These are phyloP conservation scores for Mycena kentingensis DNA, from an alignment of 768 basidiomycete genomes.

Conservation along the genomic window DNA sequence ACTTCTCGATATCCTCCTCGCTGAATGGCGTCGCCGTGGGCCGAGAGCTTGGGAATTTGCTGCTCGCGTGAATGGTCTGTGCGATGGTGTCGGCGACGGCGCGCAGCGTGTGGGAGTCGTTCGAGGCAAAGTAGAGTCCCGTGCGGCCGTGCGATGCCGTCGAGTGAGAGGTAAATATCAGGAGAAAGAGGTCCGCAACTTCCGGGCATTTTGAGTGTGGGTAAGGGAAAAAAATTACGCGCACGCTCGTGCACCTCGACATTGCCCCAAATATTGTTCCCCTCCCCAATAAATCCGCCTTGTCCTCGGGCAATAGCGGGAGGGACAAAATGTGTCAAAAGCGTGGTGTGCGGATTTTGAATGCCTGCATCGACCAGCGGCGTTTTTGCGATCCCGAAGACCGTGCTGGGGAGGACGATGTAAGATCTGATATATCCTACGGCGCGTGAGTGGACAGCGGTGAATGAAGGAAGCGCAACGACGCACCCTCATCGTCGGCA, in stretches of 20 bases:
- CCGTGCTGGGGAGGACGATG: slow-evolving; percentile 30
- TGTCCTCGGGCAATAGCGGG: slow-evolving; percentile 9
- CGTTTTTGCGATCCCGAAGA: slow-evolving; percentile 22
- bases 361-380: slow-evolving; percentile 13
- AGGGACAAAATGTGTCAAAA: background rate
- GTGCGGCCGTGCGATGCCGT: slow-evolving; percentile 22
- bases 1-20: slow-evolving; percentile 21
- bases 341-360: slow-evolving; percentile 23
- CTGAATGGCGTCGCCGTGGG: slow-evolving; percentile 19
- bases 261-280: slow-evolving; percentile 13
- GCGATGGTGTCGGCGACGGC: slow-evolving; percentile 20
- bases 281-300: slow-evolving; percentile 14
- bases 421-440: slow-evolving; percentile 33
- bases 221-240: background rate
- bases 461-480: background rate
- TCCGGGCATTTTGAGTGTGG: background rate
- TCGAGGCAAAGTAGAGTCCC: slow-evolving; percentile 30
- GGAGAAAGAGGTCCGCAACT: slow-evolving; percentile 25
- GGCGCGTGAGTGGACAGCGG: background rate
- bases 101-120: slow-evolving; percentile 18
- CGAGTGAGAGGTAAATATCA: slow-evolving; percentile 20
- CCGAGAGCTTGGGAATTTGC: slow-evolving; percentile 16
- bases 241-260: slow-evolving; percentile 17
- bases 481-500: slow-evolving; percentile 36
- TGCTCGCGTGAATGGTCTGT: slow-evolving; percentile 18